Conservation (phyloP, 139 green algal genomes). For the Picocystis salinarum region DNA sequence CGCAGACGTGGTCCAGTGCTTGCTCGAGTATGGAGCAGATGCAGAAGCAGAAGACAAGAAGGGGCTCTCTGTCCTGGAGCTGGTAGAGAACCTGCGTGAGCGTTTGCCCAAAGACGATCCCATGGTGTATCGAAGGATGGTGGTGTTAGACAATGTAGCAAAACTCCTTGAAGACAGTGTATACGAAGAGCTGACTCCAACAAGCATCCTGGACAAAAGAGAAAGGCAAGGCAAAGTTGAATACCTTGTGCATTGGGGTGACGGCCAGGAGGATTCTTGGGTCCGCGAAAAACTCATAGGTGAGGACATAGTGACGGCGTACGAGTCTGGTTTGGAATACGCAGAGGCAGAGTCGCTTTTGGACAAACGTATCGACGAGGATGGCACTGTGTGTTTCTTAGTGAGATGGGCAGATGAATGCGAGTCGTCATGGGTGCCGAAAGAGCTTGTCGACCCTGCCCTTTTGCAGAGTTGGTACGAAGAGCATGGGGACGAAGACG, state of each 20-base stretch:
- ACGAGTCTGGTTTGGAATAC: conserved; percentile 43
- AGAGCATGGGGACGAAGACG: no score
- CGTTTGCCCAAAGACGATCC: conserved; percentile 32
- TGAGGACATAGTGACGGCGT: conserved; percentile 56
- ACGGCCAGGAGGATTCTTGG: conserved; percentile 34
- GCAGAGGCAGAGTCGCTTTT: conserved; percentile 24
- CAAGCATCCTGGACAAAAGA: conserved; percentile 22
- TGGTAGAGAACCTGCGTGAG: conserved; percentile 46
- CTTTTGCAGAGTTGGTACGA: no score
- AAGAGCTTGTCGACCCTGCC: no score
- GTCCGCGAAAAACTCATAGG: conserved; percentile 32
- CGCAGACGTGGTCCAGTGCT: conserved; percentile 24
- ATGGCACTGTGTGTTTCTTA: no score
- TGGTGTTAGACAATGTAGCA: conserved; percentile 47
- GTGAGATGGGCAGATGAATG: no score
- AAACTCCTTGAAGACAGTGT: conserved; percentile 34
- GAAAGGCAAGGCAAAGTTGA: conserved; percentile 20
- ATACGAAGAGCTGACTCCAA: conserved; percentile 55
- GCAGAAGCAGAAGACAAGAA: conserved; percentile 30
- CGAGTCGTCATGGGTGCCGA: no score
- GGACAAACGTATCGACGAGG: no score
- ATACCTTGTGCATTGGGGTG: conserved; percentile 45
- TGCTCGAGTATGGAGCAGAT: conserved; percentile 41
- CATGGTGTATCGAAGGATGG: conserved; percentile 33
- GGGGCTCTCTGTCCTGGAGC: conserved; percentile 12